Base-by-base conservation (phyloP, 2,329 filamentous ascomycete species). In the Monosporascus cannonballus region DNA sequence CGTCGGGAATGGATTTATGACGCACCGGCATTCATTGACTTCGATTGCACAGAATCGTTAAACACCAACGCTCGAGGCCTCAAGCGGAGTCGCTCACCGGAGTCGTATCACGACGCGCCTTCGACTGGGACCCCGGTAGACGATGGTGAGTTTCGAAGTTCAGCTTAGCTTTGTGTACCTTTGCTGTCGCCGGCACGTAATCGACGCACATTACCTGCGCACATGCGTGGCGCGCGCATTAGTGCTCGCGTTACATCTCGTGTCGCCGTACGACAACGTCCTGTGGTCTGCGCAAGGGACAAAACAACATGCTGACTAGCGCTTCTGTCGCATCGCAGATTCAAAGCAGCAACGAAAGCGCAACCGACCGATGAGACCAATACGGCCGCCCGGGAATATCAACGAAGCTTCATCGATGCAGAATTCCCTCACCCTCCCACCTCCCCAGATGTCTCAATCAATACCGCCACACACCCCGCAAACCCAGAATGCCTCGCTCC, bases 81-180 rank as follows among this genome's bases (percentile, higher is more conserved):
- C 64, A 95, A 95, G 76, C 83, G 90, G 71, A 88, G 83, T 77
- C 85, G 87, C 59, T 92, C 90, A 60, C 87, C 87, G 63, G 83
- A 88, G 63, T 74, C 70, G 54, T 83, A 84, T 72, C 78, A 77
- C 69, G 80, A 84, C 66, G 69, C 75, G 59, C 72, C 72, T 52
- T 61, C 70, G 54, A 73, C 73, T 60, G 80, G 79, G 62, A 77
- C 78, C 61, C 77, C 82, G 68, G 85, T 83, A 76, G 81, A 87
- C 75, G 84, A 88, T 79, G 84, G 89, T 91, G 87, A 75, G 87
- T 85, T 67, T 69, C 67, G 69, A 61, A 15, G 42, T 25, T 46
- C 42, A 25, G 9, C 65, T 65, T 64, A 60, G 59, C 65, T 54
- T 66, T 63, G 60, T 65, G 61, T 64, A 59, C 63, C 57, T 62